Percentiles rank a stretch among this genome's conserved stretches.
Evolutionary conservation across 176 grass and related monocot species (phyloP).

Genomic region (Bonia amplexicaulis): DNA sequence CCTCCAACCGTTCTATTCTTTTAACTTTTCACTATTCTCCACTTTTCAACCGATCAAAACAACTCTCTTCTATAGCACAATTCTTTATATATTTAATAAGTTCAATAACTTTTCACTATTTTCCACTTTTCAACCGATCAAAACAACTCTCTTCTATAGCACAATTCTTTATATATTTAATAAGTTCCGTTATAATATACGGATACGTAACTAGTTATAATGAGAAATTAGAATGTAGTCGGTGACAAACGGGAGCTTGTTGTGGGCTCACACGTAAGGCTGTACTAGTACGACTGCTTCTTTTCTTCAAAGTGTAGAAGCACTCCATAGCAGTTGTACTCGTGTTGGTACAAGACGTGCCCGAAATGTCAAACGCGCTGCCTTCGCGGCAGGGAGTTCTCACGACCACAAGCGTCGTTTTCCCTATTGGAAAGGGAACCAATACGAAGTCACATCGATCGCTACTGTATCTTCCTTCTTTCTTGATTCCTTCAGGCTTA

Average conservation of each 20-base stretch:
- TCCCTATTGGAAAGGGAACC: background rate
- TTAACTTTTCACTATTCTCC: too few relatives aligned
- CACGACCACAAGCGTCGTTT: background rate
- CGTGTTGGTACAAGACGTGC: background rate
- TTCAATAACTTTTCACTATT: too few relatives aligned
- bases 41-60: too few relatives aligned
- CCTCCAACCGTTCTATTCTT: too few relatives aligned
- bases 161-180: too few relatives aligned
- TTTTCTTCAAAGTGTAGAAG: constrained; percentile 4
- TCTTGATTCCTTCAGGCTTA: background rate
- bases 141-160: too few relatives aligned
- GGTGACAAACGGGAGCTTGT: background rate
- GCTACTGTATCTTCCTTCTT: background rate
- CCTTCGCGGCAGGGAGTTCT: background rate
- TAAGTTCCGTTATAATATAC: too few relatives aligned
- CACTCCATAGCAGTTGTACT: background rate
- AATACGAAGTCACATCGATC: background rate
- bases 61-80: too few relatives aligned
- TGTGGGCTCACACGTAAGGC: background rate
- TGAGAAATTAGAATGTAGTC: too few relatives aligned
- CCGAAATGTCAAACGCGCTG: background rate
- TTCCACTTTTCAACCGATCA: too few relatives aligned
- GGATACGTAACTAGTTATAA: too few relatives aligned
- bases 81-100: too few relatives aligned
- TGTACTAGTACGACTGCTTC: background rate